A percentile compares a stretch with the other conserved stretches of the same genome.
Evolutionary conservation across 768 basidiomycete genomes (phyloP).

Genomic region (Termitomyces sp.): DNA sequence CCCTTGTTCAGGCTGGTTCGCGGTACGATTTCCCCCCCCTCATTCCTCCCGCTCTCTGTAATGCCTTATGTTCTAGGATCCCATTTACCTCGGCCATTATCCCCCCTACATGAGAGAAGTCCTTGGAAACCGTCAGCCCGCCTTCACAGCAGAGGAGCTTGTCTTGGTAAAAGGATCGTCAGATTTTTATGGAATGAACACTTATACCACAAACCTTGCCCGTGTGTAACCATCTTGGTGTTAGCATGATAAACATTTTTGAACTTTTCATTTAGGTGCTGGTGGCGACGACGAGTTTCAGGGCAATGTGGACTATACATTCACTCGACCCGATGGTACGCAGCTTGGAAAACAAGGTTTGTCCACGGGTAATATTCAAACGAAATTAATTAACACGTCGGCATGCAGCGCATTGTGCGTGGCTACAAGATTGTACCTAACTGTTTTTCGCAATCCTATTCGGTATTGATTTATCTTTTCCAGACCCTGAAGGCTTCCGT

Average conservation of each 20-base stretch:
- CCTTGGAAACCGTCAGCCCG: conserved; percentile 51
- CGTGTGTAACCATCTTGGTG: conserved; percentile 27
- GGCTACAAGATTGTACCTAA: conserved; percentile 53
- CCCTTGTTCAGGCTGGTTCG: conserved; percentile 47
- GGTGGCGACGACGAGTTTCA: conserved; percentile 63
- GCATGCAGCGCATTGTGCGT: conserved; percentile 50
- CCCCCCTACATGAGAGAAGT: conserved; percentile 53
- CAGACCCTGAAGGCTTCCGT: conserved; percentile 67
- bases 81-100: conserved; percentile 69
- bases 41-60: not conserved
- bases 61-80: conserved; percentile 35
- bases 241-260: not conserved
- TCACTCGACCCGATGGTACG: conserved; percentile 57
- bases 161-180: conserved; percentile 56
- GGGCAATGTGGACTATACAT: conserved; percentile 53
- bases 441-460: not conserved
- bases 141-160: conserved; percentile 51
- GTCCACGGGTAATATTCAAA: not conserved
- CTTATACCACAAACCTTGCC: conserved; percentile 62
- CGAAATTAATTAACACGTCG: not conserved
- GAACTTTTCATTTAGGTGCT: conserved; percentile 30
- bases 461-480: conserved; percentile 1
- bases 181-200: conserved; percentile 71
- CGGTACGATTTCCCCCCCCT: conserved; percentile 28
- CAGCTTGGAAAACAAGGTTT: conserved; percentile 58